These are phyloP conservation scores for Zarea fungicola DNA, from an alignment of 2,329 filamentous ascomycete genomes.

Conservation along the genomic window DNA sequence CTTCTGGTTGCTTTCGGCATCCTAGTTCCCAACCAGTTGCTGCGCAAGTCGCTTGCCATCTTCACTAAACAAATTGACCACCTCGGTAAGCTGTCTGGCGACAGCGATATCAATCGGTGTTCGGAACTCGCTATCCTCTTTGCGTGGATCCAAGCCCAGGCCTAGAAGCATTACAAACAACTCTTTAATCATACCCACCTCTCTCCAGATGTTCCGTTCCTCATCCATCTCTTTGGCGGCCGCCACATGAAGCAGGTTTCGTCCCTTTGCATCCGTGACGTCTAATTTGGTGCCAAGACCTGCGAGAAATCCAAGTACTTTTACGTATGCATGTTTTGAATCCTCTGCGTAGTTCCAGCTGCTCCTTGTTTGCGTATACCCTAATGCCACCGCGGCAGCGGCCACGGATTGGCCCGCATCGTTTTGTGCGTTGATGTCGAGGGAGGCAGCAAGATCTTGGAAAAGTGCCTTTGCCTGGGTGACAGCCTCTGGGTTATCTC, in stretches of 20 bases:
- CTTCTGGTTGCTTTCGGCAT: too few relatives aligned
- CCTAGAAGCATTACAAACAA: constrained; percentile 17
- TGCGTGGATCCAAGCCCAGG: constrained; percentile 19
- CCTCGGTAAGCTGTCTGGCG: constrained; percentile 16
- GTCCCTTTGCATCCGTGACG: constrained; percentile 15
- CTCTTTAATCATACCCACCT: neutral
- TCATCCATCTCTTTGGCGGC: neutral
- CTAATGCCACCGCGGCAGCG: neutral
- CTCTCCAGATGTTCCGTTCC: neutral
- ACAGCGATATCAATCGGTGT: constrained; percentile 25
- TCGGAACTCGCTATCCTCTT: constrained; percentile 16
- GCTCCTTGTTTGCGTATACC: neutral
- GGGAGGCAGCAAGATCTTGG: neutral
- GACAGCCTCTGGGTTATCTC: neutral
- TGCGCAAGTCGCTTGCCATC: neutral
- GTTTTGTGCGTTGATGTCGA: neutral
- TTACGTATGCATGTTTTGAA: neutral
- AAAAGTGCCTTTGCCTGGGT: constrained; percentile 4
- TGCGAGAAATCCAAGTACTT: neutral
- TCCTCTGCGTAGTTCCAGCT: neutral
- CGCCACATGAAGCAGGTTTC: constrained; percentile 20
- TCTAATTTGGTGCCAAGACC: constrained; percentile 15
- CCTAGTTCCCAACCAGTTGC: too few relatives aligned
- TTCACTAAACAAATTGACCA: constrained; percentile 20
- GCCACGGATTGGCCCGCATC: neutral